A percentile compares a stretch with the other conserved stretches of the same genome.
Evolutionary conservation across 495 filamentous ascomycete genomes (phyloP).

Genomic region (Aspergillus wentii): DNA sequence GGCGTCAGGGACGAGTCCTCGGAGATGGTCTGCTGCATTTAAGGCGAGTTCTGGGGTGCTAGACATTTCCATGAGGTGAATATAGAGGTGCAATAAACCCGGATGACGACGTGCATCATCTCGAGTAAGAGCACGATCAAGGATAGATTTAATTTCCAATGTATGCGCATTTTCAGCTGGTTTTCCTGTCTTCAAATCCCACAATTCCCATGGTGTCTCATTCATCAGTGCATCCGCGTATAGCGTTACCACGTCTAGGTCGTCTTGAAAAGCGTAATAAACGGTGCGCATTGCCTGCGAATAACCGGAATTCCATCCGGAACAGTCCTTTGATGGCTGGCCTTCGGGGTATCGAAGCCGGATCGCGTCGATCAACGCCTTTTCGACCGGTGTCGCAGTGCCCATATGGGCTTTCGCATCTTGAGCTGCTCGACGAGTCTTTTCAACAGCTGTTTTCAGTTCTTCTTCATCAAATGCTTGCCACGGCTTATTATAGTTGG

Average conservation of each 20-base stretch:
- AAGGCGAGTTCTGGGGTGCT: conserved; percentile 53
- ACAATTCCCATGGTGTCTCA: conserved; percentile 62
- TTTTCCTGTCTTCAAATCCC: conserved; percentile 57
- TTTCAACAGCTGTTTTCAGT: conserved; percentile 35
- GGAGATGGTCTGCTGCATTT: conserved; percentile 51
- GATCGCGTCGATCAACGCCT: conserved; percentile 53
- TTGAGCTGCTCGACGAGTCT: conserved; percentile 37
- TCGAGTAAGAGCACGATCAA: conserved; percentile 47
- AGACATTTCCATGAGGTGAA: conserved; percentile 74
- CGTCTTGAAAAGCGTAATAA: conserved; percentile 46
- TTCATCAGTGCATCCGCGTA: conserved; percentile 69
- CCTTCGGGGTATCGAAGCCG: conserved; percentile 49
- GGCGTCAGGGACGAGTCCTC: conserved; percentile 57
- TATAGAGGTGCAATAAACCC: conserved; percentile 64
- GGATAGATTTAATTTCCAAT: conserved; percentile 48
- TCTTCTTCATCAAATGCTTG: conserved; percentile 58
- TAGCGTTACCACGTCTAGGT: conserved; percentile 56
- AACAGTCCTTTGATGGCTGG: conserved; percentile 33
- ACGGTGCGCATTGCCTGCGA: conserved; percentile 57
- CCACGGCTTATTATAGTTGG: conserved; percentile 76
- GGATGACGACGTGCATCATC: conserved; percentile 47
- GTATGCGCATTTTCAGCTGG: conserved; percentile 51
- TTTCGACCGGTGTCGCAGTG: conserved; percentile 38
- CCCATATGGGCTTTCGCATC: conserved; percentile 33
- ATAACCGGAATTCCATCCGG: conserved; percentile 51